Conservation (phyloP, 129 eudicot species). For the Pulicaria dysenterica region DNA sequence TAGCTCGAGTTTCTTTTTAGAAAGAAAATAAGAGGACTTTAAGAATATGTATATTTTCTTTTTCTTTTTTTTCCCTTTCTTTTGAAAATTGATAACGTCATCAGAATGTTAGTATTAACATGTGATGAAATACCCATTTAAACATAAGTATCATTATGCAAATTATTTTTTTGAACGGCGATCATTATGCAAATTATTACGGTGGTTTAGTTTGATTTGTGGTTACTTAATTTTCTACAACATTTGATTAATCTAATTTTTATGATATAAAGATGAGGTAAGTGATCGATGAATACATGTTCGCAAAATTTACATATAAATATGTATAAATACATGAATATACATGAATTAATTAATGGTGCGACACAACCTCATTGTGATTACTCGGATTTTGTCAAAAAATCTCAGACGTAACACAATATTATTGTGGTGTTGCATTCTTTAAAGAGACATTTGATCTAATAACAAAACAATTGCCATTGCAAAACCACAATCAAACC, state of each 20-base stretch:
- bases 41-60: no score
- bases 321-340: background rate
- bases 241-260: background rate
- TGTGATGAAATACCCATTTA: no score
- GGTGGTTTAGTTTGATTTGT: background rate
- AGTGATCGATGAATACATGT: background rate
- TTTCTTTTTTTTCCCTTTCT: no score
- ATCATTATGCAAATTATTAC: background rate
- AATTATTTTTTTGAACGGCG: background rate
- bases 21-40: no score
- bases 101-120: no score
- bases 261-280: background rate
- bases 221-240: background rate
- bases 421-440: conserved; percentile 3
- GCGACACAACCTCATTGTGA: background rate
- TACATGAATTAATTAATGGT: background rate
- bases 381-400: conserved; percentile 25
- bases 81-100: no score
- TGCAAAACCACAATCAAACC: conserved; percentile 60
- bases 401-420: conserved; percentile 29
- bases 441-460: conserved; percentile 78
- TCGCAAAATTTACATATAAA: background rate
- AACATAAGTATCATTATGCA: background rate
- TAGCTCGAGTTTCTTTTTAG: no score
- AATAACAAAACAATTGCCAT: conserved; percentile 77